Conservation (phyloP, 2,329 filamentous ascomycete species). For the Paraconiothyrium brasiliense region DNA sequence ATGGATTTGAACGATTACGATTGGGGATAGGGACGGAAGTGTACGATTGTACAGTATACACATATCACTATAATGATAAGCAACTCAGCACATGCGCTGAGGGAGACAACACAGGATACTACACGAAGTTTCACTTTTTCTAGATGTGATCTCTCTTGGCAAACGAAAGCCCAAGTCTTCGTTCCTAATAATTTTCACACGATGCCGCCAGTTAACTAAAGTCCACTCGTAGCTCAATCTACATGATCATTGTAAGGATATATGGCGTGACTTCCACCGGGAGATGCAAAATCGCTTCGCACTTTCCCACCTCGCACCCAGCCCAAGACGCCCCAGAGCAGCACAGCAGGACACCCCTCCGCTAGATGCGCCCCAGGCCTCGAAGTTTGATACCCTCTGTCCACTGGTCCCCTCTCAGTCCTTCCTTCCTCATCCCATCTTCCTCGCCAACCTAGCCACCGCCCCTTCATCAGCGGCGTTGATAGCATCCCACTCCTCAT, state of each 20-base stretch:
- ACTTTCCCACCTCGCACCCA: no score
- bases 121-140: no score
- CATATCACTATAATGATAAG: background rate
- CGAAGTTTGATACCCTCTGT: slow-evolving; percentile 24
- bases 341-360: slow-evolving; percentile 29
- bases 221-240: no score
- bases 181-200: no score
- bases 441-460: background rate
- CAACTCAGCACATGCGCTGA: no score
- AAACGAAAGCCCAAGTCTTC: no score
- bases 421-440: background rate
- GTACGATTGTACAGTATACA: background rate
- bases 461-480: background rate
- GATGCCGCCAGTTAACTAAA: no score
- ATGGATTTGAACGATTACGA: background rate
- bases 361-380: slow-evolving; percentile 21
- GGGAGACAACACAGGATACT: no score
- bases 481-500: slow-evolving; percentile 27
- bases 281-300: no score
- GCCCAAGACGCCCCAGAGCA: slow-evolving; percentile 26
- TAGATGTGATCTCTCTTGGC: no score
- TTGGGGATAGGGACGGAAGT: background rate
- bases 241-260: no score
- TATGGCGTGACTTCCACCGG: no score
- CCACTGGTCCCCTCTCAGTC: slow-evolving; percentile 19